These are phyloP conservation scores for Allantophomopsis lycopodina DNA, from an alignment of 2,329 filamentous ascomycete species.

Conservation along the genomic window DNA sequence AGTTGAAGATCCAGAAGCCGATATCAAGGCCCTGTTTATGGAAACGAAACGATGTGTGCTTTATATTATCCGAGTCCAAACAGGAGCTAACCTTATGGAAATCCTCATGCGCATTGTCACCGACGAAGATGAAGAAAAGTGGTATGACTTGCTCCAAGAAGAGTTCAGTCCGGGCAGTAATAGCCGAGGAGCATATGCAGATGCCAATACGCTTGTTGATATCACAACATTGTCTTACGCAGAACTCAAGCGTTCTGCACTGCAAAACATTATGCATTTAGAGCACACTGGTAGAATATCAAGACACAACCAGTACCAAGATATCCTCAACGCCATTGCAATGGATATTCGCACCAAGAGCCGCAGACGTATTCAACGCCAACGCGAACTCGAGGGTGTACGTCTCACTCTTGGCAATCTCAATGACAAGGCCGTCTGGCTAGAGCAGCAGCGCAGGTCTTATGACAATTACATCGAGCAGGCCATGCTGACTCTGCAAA, in stretches of 20 bases:
- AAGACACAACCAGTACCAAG: conserved; percentile 83
- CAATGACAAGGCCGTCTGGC: conserved; percentile 76
- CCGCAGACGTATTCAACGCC: conserved; percentile 76
- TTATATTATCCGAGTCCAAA: conserved; percentile 95
- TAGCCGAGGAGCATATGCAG: conserved; percentile 78
- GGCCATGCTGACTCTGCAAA: conserved; percentile 92
- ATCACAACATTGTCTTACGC: conserved; percentile 82
- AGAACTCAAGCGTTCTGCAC: conserved; percentile 80
- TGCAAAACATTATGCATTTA: conserved; percentile 86
- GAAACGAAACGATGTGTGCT: conserved; percentile 95
- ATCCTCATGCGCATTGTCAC: conserved; percentile 86
- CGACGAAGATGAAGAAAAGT: conserved; percentile 78
- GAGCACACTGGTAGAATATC: conserved; percentile 81
- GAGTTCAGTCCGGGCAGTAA: conserved; percentile 60
- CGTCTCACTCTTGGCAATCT: conserved; percentile 61
- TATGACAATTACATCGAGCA: conserved; percentile 99
- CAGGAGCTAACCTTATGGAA: conserved; percentile 81
- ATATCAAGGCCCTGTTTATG: conserved; percentile 88
- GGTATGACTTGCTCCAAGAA: conserved; percentile 68
- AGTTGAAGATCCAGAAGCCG: conserved; percentile 82
- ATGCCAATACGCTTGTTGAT: conserved; percentile 70
- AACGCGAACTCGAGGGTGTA: conserved; percentile 80
- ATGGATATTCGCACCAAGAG: conserved; percentile 97
- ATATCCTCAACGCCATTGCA: conserved; percentile 94
- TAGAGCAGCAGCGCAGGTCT: conserved; percentile 89